Conservation (phyloP, 345 rosid genomes). For the Moricandia arvensis region DNA sequence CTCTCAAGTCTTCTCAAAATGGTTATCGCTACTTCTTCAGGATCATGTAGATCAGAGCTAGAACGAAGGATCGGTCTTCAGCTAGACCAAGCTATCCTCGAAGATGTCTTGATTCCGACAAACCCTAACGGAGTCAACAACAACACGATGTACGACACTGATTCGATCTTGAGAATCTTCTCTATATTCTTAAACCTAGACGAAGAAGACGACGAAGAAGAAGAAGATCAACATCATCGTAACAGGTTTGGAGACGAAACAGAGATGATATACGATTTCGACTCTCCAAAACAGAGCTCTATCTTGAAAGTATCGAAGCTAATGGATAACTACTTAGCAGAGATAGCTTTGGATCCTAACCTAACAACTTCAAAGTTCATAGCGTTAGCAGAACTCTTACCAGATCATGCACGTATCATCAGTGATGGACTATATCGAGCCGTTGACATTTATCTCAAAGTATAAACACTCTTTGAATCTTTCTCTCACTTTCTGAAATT, state of each 20-base stretch:
- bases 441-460: conserved; percentile 87
- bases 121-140: conserved; percentile 49
- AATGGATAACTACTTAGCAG: conserved; percentile 80
- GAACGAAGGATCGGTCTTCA: conserved; percentile 92
- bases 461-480: conserved; percentile 26
- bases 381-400: conserved; percentile 78
- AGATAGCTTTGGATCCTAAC: conserved; percentile 81
- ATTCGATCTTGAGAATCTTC: conserved; percentile 79
- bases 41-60: conserved; percentile 73
- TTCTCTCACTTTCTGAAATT: background rate
- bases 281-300: conserved; percentile 93
- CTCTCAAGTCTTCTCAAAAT: conserved; percentile 85
- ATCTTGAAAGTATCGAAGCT: conserved; percentile 91
- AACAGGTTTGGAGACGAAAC: conserved; percentile 58
- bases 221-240: conserved; percentile 58
- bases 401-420: conserved; percentile 88
- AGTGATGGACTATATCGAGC: conserved; percentile 95
- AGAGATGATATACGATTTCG: conserved; percentile 84
- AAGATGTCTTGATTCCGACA: conserved; percentile 81
- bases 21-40: conserved; percentile 52
- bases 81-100: conserved; percentile 96
- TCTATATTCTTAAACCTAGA: conserved; percentile 79
- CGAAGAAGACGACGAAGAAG: conserved; percentile 70
- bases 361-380: conserved; percentile 75
- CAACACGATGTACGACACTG: conserved; percentile 71